Evolutionary conservation across 2,329 filamentous ascomycete species (phyloP), one percentile per base, ranked within the genome.

Genomic region (Diaporthe vaccinii): DNA sequence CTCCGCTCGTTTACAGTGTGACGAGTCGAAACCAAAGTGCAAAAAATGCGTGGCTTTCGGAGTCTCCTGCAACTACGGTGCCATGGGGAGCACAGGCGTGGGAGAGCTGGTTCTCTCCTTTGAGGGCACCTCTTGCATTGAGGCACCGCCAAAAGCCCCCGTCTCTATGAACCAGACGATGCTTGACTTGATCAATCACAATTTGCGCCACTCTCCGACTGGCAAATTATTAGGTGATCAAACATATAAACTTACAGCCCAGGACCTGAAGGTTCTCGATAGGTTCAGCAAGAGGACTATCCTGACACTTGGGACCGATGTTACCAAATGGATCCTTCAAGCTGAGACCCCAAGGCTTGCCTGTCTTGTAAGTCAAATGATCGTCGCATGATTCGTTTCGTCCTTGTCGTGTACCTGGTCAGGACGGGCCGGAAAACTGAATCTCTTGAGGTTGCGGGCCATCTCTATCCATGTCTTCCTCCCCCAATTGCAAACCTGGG

Each of bases 21-120:
- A 91, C 78, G 89, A 91, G 78, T 77, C 78, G 3, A 87, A 84
- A 55, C 89, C 89, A 0, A 77, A 79, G 1, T 91, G 89, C 78
- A 81, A 82, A 46, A 87, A 86, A 74, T 91, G 90, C 78, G 67
- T 81, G 15, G 78, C 82, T 2, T 89, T 85, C 71, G 85, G 87
- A 22, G 86, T 89, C 4, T 80, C 83, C 12, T 91, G 89, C 80
- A 84, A 84, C 74, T 90, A 88, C 76, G 82, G 85, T 12, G 76
- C 80, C 25, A 58, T 28, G 2, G 73, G 73, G 2, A 36, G 39
- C 39, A 61, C 39, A 67, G 72, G 75, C 17, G 72, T 76, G 22
- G 78, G 77, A 36, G 80, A 82, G 36, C 78, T 86, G 36, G 80
- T 86, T 71, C 78, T 83, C 22, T 76, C 79, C 28, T 79, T 80